These are phyloP conservation scores for Eimeria brunetti DNA, from an alignment of 169 alveolate species.

Conservation along the genomic window DNA sequence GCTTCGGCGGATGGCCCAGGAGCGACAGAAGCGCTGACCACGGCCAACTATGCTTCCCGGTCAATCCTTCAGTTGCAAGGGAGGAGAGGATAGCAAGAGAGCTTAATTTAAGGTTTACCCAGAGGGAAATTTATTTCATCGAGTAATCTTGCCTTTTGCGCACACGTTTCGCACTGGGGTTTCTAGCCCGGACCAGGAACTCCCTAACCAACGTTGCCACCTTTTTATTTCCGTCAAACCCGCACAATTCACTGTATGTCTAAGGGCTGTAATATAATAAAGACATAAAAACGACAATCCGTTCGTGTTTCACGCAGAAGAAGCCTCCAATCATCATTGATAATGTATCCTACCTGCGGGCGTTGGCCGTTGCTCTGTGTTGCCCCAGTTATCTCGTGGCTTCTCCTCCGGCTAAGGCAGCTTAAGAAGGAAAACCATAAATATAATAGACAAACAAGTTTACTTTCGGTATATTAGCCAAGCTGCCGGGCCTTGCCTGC, in stretches of 20 bases:
- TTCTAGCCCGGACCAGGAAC: too few relatives aligned
- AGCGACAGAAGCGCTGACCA: not conserved
- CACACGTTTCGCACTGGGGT: not conserved
- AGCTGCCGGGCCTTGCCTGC: not conserved
- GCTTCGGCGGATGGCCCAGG: not conserved
- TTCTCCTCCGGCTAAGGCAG: not conserved
- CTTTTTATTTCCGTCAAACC: too few relatives aligned
- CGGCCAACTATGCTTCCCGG: not conserved
- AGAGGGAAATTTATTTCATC: not conserved
- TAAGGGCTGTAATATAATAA: too few relatives aligned
- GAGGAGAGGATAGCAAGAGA: not conserved
- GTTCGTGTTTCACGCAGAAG: not conserved
- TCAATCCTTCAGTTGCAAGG: not conserved
- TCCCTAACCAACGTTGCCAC: too few relatives aligned
- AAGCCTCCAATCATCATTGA: not conserved
- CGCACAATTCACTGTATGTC: too few relatives aligned
- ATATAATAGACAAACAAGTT: not conserved
- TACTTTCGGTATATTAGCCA: not conserved
- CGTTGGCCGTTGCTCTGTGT: not conserved
- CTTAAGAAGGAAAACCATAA: not conserved
- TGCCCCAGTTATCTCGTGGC: not conserved
- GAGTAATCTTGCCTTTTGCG: not conserved
- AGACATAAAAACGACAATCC: not conserved
- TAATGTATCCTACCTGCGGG: not conserved
- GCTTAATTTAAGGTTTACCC: not conserved